A percentile compares a stretch with the other conserved stretches of the same genome.
Conservation (phyloP, 2,329 filamentous ascomycete genomes). For the Verticillium tricorpus region DNA sequence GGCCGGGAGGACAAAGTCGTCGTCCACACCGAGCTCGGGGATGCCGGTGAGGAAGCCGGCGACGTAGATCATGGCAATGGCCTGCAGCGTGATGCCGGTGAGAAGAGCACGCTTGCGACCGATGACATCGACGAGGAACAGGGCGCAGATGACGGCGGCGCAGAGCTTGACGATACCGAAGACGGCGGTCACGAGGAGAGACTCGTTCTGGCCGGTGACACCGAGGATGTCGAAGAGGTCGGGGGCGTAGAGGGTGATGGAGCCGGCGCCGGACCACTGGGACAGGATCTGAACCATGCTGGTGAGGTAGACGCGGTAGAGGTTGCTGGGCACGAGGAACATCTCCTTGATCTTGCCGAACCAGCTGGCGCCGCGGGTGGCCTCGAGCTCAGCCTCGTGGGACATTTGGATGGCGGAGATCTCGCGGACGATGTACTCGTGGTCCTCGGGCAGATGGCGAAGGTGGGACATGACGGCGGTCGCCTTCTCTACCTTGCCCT, state of each 20-base stretch:
- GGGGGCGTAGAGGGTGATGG: slow-evolving; percentile 72
- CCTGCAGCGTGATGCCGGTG: slow-evolving; percentile 55
- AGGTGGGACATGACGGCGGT: slow-evolving; percentile 50
- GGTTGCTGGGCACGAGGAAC: slow-evolving; percentile 61
- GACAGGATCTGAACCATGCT: slow-evolving; percentile 65
- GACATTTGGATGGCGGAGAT: slow-evolving; percentile 60
- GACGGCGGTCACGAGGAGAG: slow-evolving; percentile 68
- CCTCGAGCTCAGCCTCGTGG: slow-evolving; percentile 67
- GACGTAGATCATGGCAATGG: slow-evolving; percentile 58
- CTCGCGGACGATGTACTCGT: slow-evolving; percentile 59
- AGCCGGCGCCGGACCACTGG: slow-evolving; percentile 70
- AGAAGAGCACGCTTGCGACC: slow-evolving; percentile 67
- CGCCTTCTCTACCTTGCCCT: slow-evolving; percentile 55
- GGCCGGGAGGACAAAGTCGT: slow-evolving; percentile 40
- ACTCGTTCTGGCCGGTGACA: slow-evolving; percentile 62
- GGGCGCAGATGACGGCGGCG: slow-evolving; percentile 62
- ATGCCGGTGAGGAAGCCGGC: slow-evolving; percentile 59
- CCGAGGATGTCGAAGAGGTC: slow-evolving; percentile 71
- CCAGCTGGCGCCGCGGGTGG: slow-evolving; percentile 61
- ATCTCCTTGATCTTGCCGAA: slow-evolving; percentile 65
- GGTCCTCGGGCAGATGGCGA: slow-evolving; percentile 53
- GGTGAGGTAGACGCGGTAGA: slow-evolving; percentile 68
- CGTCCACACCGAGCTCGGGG: slow-evolving; percentile 49
- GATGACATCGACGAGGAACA: slow-evolving; percentile 76
- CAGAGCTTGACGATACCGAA: slow-evolving; percentile 73